phyloP scores from a whole-genome alignment of 164 flowering plant genomes.

The Umbellularia californica region DNA sequence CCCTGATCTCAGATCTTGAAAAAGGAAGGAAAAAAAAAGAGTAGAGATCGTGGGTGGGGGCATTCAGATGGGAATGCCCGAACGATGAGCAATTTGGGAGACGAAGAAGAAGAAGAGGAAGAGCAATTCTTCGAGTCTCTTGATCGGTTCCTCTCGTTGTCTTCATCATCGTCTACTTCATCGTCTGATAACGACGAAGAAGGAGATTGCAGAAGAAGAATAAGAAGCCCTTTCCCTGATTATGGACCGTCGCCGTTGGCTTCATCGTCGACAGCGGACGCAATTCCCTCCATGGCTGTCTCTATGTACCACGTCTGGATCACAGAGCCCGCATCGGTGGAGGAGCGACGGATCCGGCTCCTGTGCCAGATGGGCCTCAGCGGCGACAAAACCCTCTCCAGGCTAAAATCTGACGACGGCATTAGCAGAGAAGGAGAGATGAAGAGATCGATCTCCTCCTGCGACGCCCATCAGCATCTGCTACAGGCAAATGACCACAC shows the following conservation, averaged over 20 bases:
- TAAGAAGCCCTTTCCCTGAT: conserved; percentile 8
- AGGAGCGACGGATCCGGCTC: conserved; percentile 78
- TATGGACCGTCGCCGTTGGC: conserved; percentile 1
- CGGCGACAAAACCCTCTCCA: conserved; percentile 43
- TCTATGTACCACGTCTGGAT: conserved; percentile 82
- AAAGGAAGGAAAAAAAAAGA: too few relatives aligned
- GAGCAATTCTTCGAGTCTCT: conserved; percentile 78
- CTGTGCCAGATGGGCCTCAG: conserved; percentile 72
- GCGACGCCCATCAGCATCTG: conserved; percentile 1
- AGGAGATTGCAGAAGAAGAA: not conserved
- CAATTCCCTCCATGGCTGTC: conserved; percentile 38
- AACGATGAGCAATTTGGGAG: conserved; percentile 40
- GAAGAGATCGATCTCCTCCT: conserved; percentile 11
- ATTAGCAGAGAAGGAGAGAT: not conserved
- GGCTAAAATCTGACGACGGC: conserved; percentile 21
- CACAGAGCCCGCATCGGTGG: conserved; percentile 68
- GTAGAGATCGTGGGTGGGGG: not conserved
- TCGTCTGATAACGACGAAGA: conserved; percentile 30
- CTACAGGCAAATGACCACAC: not conserved
- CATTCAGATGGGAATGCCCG: conserved; percentile 38
- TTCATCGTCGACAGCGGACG: not conserved
- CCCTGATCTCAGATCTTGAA: too few relatives aligned
- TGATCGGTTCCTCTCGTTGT: conserved; percentile 75
- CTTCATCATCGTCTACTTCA: conserved; percentile 44
- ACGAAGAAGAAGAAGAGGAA: conserved; percentile 37